Evolutionary conservation across 441 rosid genomes (phyloP), one percentile per base, ranked within the genome.

Genomic region (Raphanus hybrid): DNA sequence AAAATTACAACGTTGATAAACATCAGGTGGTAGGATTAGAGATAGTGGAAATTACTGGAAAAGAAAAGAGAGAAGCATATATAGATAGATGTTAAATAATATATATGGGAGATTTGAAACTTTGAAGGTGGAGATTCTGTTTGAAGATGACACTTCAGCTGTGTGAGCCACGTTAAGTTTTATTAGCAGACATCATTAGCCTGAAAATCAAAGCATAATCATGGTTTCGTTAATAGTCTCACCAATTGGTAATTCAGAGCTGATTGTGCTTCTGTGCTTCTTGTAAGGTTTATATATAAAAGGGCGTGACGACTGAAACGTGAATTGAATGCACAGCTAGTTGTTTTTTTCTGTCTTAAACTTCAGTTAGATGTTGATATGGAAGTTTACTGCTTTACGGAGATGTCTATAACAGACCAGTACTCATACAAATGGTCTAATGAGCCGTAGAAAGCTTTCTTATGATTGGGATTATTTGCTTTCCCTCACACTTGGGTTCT

Each of bases 91-190:
- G n/a, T n/a, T n/a, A n/a, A n/a, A 41, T 39, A 6, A 52, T 6
- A 52, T 52, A 15, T 52, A 52, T 52, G 15, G 58, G 58, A 14
- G 58, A 52, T 16, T 50, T 52, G 20, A 52, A 52, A 7, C 58
- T 52, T 6, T 52, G 9, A 14, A 50, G 20, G 23, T 52, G 58
- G 58, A 15, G 20, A 9, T 52, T 52, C 20, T 14, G 58, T 14
- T 52, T 3, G 8, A 6, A 52, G 58, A 52, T 52, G 90, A 81
- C 68, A 65, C 90, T 27, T 78, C 39, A 61, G 16, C 27, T 72
- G 18, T 59, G 39, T 64, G 34, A 52, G 23, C 59, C 59, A 70
- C n/a, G n/a, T n/a, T 39, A 57, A 65, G 39, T 79, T 9, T 43
- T 29, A 41, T 41, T 27, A 68, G 41, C 57, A 67, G 76, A 14